Evolutionary conservation across 805 yeast species (phyloP), one percentile per base, ranked within the genome.

Genomic region (Starmerella bacillaris): DNA sequence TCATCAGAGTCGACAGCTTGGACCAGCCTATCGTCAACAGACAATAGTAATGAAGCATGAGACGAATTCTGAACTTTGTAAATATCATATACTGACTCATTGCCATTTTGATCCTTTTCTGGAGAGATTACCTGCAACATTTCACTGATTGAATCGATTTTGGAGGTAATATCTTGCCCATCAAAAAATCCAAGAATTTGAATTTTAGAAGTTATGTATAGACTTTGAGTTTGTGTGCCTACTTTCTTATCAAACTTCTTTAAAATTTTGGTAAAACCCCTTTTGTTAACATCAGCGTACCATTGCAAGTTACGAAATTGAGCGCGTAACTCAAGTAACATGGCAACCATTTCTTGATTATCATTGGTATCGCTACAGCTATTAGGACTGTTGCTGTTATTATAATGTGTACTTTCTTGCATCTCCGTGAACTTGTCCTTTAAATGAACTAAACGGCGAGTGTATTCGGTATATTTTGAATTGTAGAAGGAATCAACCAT

Each of bases 271-370:
- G 73, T 68, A 47, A 83, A 78, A 0, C 94, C 96, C 41, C 92
- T 72, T 51, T 77, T 79, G 60, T 84, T 84, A 48, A 84, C 68
- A 51, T 86, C 95, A 18, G 92, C 92, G 54, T 70, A 84, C 94
- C 95, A 86, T 54, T 79, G 83, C 51, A 84, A 62, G 55, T 83
- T 83, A 38, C 94, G 65, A 41, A 78, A 70, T 39, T 72, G 71
- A 14, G 76, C 65, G 31, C 93, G 65, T 36, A 82, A 61, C 53
- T 83, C 94, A 17, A 82, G 60, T 26, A 84, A 58, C 15, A 82
- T 74, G 17, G 69, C 71, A 21, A 71, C 56, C 24, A 76, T 59
- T 45, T 77, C 84, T 33, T 71, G 75, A 20, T 66, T 62, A 38
- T 75, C 82, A 37, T 67, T 70, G 9, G 54, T 59, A 34, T 67